Percentiles rank a stretch among this genome's conserved stretches.
Conservation (phyloP, 495 filamentous ascomycete species). For the Podospora appendiculata region DNA sequence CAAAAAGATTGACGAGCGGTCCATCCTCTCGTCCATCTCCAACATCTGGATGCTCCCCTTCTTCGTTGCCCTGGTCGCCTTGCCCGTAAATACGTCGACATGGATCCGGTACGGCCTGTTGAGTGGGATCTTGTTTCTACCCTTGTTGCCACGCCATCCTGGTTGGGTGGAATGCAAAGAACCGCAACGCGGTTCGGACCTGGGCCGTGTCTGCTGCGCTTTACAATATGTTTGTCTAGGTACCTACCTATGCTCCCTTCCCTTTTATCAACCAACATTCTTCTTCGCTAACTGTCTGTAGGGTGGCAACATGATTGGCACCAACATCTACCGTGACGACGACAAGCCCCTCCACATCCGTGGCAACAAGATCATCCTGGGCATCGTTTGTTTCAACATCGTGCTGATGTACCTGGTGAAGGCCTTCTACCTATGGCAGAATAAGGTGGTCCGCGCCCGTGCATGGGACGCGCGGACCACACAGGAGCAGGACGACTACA, state of each 20-base stretch:
- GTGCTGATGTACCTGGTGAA: slow-evolving; percentile 49
- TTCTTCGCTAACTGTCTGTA: slow-evolving; percentile 24
- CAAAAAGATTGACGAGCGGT: slow-evolving; percentile 47
- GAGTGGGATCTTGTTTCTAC: slow-evolving; percentile 34
- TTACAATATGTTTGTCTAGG: slow-evolving; percentile 64
- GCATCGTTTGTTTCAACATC: slow-evolving; percentile 45
- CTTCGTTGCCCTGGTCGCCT: slow-evolving; percentile 39
- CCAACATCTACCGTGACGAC: slow-evolving; percentile 49
- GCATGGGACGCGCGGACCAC: slow-evolving; percentile 50
- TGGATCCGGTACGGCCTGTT: slow-evolving; percentile 45
- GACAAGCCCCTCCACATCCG: slow-evolving; percentile 60
- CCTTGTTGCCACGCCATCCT: slow-evolving; percentile 15
- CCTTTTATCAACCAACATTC: too few relatives aligned
- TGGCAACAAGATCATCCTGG: slow-evolving; percentile 60
- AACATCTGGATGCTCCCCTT: slow-evolving; percentile 50
- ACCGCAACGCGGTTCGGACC: slow-evolving; percentile 44
- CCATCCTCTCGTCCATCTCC: slow-evolving; percentile 38
- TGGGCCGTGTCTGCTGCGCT: slow-evolving; percentile 54
- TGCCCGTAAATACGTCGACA: slow-evolving; percentile 23
- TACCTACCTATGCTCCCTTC: too few relatives aligned
- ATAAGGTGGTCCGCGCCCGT: slow-evolving; percentile 27
- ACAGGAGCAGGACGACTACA: slow-evolving; percentile 54
- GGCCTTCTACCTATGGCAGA: slow-evolving; percentile 56
- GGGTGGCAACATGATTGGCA: slow-evolving; percentile 48
- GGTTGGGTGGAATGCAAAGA: slow-evolving; percentile 13